phyloP scores from a whole-genome alignment of 441 rosid species.

The Macaranga tanarius region DNA sequence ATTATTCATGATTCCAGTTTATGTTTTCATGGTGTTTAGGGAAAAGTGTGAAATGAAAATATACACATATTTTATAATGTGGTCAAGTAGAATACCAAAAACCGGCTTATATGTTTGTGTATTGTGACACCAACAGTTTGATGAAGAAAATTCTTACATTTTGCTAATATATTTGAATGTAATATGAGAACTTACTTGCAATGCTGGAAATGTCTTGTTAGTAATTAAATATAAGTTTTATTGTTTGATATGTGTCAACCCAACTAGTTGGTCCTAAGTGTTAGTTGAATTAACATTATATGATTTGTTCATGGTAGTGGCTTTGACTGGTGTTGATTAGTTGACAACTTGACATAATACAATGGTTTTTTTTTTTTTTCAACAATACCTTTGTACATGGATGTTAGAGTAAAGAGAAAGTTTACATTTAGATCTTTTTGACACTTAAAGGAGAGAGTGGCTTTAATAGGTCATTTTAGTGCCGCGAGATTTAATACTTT shows the following conservation, averaged over 20 bases:
- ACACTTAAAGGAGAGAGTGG: not conserved
- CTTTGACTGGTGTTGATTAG: not conserved
- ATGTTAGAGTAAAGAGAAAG: conserved; percentile 1
- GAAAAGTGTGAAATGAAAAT: too few relatives aligned
- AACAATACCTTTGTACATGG: not conserved
- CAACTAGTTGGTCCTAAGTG: not conserved
- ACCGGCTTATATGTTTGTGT: not conserved
- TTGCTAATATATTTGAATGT: not conserved
- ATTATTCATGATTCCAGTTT: not conserved
- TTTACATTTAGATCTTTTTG: not conserved
- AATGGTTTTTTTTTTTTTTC: not conserved
- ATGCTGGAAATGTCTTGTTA: not conserved
- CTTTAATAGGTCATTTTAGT: not conserved
- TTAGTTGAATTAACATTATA: not conserved
- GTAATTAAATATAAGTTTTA: not conserved
- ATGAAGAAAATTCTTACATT: not conserved
- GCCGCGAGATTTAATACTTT: not conserved
- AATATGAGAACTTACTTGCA: not conserved
- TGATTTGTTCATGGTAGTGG: not conserved
- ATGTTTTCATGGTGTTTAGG: too few relatives aligned
- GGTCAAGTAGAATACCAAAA: not conserved
- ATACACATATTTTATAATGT: too few relatives aligned
- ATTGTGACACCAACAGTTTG: not conserved
- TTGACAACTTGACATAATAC: conserved; percentile 6
- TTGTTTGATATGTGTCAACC: not conserved